Base-by-base conservation (phyloP, 352 stramenopile genomes). In the Phytophthora pinifolia region DNA sequence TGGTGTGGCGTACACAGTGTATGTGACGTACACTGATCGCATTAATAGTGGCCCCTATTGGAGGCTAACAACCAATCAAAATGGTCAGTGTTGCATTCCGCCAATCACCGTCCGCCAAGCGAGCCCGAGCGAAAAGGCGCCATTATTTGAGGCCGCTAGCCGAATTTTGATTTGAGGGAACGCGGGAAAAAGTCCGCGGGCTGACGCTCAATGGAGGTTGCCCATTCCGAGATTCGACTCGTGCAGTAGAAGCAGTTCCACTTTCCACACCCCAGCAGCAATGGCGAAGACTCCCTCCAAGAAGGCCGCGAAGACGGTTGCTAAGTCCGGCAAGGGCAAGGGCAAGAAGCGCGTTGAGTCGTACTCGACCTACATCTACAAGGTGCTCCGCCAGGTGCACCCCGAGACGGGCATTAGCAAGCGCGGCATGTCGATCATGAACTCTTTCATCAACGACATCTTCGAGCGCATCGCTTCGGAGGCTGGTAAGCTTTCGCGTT, bases 391-490 rank as follows among this genome's bases (percentile, higher is more conserved):
- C 43, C 96, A 98, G 75, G 94, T 99, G 65, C 94, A 98, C 81
- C 93, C 95, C 9, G 93, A 98, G 61, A 98, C 92, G 60, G 96
- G 96, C 72, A 99, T 99, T 72, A 97, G 83, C 76, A 97, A 97
- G 88, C 94, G 94, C 60, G 96, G 90, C 46, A 98, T 99, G 95
- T 98, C 92, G 46, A 98, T 99, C 83, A 98, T 98, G 93, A 98
- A 98, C 88, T 99, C 96, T 58, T 99, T 99, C 79, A 98, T 99
- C 74, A 98, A 98, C 81, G 96, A 99, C 74, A 98, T 98, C 59
- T 99, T 99, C 73, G 97, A 99, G 76, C 89, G 96, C 54, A 97
- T 99, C 49, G 95, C 96, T 25, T 92, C 86, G 42, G 95, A 99
- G 79, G 95, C 97, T 51, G 94, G 92, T 65, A 97, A 97, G 76